phyloP scores from a whole-genome alignment of 73 alveolate genomes.

The Paramecium pentaurelia region DNA sequence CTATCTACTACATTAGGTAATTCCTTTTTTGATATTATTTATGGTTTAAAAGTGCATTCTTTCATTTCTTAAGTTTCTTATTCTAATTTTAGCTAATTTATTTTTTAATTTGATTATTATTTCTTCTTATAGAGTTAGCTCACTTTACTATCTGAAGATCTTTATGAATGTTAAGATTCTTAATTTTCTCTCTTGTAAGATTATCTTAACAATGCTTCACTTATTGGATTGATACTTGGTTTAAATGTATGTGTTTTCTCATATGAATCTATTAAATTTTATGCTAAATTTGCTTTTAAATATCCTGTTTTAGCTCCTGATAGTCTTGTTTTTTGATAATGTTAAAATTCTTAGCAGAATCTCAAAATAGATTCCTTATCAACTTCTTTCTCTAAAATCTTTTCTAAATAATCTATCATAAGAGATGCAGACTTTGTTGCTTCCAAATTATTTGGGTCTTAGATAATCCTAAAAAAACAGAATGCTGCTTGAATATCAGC shows the following conservation, averaged over 20 bases:
- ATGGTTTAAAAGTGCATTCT: constrained; percentile 30
- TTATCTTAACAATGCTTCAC: not conserved
- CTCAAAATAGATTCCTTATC: not conserved
- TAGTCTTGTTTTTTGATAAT: not conserved
- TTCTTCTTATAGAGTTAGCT: not conserved
- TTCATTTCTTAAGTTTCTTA: not conserved
- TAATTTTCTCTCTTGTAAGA: not conserved
- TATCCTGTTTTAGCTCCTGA: constrained; percentile 3
- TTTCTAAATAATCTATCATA: not conserved
- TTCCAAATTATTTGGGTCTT: constrained; percentile 7
- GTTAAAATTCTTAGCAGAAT: not conserved
- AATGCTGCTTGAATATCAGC: not conserved
- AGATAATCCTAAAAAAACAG: not conserved
- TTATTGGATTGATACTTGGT: not conserved
- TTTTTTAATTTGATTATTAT: not conserved
- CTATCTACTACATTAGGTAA: constrained; percentile 11
- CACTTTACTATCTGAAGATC: not conserved
- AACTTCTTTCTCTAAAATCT: not conserved
- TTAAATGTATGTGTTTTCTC: constrained; percentile 19
- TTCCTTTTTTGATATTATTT: not conserved
- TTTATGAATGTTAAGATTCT: not conserved
- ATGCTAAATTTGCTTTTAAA: not conserved
- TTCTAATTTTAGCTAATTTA: not conserved
- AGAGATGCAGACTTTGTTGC: not conserved
- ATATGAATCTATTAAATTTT: not conserved